Conservation (phyloP, 1,139 yeast genomes). For the Yamadazyma blattariae region DNA sequence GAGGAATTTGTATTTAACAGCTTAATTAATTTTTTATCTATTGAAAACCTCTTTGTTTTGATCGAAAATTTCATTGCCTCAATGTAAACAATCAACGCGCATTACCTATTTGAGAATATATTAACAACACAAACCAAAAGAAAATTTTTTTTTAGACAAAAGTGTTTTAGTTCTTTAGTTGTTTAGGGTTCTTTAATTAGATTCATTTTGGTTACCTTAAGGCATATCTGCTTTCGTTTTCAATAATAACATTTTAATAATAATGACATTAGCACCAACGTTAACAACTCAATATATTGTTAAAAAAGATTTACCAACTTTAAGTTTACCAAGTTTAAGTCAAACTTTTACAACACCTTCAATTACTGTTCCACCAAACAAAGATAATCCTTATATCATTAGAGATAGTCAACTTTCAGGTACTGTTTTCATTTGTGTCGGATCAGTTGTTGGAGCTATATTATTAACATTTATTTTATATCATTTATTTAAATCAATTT, state of each 20-base stretch:
- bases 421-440: slow-evolving; percentile 79
- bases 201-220: too few species aligned
- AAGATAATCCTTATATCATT: slow-evolving; percentile 60
- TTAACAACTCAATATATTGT: slow-evolving; percentile 9
- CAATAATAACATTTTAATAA: too few species aligned
- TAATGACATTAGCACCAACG: slow-evolving; percentile 13
- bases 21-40: too few species aligned
- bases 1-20: too few species aligned
- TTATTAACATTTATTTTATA: slow-evolving; percentile 42
- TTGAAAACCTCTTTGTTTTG: too few species aligned
- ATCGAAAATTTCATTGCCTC: too few species aligned
- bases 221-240: not conserved
- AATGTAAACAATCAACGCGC: slow-evolving; percentile 4
- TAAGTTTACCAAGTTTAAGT: slow-evolving; percentile 10
- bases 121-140: slow-evolving; percentile 3
- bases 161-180: too few species aligned
- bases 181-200: too few species aligned
- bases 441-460: slow-evolving; percentile 61
- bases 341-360: slow-evolving; percentile 45
- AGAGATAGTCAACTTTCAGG: slow-evolving; percentile 58
- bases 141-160: not conserved
- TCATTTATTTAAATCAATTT: slow-evolving; percentile 34
- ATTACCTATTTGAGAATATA: slow-evolving; percentile 2
- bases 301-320: slow-evolving; percentile 10
- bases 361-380: slow-evolving; percentile 60